Percentiles rank a stretch among this genome's conserved stretches.
phyloP scores from a whole-genome alignment of 305 asterid species.

The Fraxinus nigra region DNA sequence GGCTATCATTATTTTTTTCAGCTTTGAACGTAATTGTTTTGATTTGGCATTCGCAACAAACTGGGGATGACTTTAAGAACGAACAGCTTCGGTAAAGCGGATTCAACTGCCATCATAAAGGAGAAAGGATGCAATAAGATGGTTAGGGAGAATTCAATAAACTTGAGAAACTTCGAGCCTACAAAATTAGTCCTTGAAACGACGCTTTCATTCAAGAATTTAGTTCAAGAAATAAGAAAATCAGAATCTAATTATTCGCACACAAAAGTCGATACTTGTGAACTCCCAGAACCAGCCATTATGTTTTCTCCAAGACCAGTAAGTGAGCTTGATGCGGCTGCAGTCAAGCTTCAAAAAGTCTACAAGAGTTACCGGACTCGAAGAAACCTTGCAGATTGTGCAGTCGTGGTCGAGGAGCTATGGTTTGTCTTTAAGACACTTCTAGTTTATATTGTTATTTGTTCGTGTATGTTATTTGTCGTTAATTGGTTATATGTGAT shows the following conservation, averaged over 20 bases:
- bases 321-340: conserved; percentile 85
- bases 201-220: conserved; percentile 60
- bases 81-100: conserved; percentile 32
- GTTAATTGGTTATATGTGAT: neutral
- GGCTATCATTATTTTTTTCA: conserved; percentile 33
- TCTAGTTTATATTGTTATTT: neutral
- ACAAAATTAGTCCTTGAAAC: conserved; percentile 45
- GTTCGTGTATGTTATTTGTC: neutral
- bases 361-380: conserved; percentile 89
- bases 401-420: conserved; percentile 92
- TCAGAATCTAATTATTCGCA: conserved; percentile 22
- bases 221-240: conserved; percentile 33
- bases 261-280: conserved; percentile 2
- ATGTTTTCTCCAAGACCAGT: conserved; percentile 68
- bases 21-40: conserved; percentile 45
- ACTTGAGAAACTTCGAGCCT: conserved; percentile 57
- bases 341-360: conserved; percentile 83
- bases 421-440: conserved; percentile 46
- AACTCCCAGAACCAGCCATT: conserved; percentile 54
- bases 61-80: conserved; percentile 34
- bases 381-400: conserved; percentile 92
- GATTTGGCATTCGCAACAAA: conserved; percentile 15
- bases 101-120: conserved; percentile 29
- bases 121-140: conserved; percentile 28
- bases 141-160: conserved; percentile 54